phyloP scores from a whole-genome alignment of 2,329 filamentous ascomycete genomes.

The Cladosporium austrohemisphaericum region DNA sequence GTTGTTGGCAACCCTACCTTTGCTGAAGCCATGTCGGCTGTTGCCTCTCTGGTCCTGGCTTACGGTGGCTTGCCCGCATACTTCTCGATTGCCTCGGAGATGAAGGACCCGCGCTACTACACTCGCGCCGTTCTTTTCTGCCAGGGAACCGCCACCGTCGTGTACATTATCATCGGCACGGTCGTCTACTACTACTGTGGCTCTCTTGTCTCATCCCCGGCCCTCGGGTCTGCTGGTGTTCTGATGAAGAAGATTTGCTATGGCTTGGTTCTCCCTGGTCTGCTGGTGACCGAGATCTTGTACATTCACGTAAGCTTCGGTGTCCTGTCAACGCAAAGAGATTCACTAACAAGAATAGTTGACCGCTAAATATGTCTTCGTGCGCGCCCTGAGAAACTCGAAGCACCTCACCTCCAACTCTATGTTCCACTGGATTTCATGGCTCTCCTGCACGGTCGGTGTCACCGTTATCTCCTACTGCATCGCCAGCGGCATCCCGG shows the following conservation, averaged over 20 bases:
- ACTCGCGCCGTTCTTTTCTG: slow-evolving; percentile 33
- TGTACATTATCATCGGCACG: slow-evolving; percentile 38
- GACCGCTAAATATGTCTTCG: slow-evolving; percentile 29
- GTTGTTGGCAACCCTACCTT: slow-evolving; percentile 19
- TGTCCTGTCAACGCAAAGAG: neutral
- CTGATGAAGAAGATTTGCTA: slow-evolving; percentile 46
- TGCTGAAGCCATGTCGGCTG: slow-evolving; percentile 17
- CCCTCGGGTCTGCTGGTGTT: slow-evolving; percentile 44
- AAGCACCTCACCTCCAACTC: slow-evolving; percentile 24
- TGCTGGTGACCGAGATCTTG: slow-evolving; percentile 27
- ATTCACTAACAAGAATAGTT: slow-evolving; percentile 7
- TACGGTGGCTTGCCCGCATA: slow-evolving; percentile 39
- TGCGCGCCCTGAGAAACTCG: slow-evolving; percentile 25
- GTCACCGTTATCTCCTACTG: slow-evolving; percentile 46
- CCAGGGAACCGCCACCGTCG: slow-evolving; percentile 21
- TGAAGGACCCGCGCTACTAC: slow-evolving; percentile 36
- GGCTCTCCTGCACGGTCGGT: slow-evolving; percentile 36
- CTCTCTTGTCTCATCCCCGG: slow-evolving; percentile 46
- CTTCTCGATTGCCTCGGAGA: slow-evolving; percentile 39
- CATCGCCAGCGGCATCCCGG: slow-evolving; percentile 48
- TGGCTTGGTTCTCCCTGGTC: slow-evolving; percentile 33
- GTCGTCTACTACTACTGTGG: slow-evolving; percentile 49
- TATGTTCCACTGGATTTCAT: slow-evolving; percentile 17
- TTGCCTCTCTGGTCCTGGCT: slow-evolving; percentile 35
- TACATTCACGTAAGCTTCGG: slow-evolving; percentile 19